Evolutionary conservation across 2,329 filamentous ascomycete species (phyloP), one percentile per base, ranked within the genome.

Genomic region (Beauveria sp.): DNA sequence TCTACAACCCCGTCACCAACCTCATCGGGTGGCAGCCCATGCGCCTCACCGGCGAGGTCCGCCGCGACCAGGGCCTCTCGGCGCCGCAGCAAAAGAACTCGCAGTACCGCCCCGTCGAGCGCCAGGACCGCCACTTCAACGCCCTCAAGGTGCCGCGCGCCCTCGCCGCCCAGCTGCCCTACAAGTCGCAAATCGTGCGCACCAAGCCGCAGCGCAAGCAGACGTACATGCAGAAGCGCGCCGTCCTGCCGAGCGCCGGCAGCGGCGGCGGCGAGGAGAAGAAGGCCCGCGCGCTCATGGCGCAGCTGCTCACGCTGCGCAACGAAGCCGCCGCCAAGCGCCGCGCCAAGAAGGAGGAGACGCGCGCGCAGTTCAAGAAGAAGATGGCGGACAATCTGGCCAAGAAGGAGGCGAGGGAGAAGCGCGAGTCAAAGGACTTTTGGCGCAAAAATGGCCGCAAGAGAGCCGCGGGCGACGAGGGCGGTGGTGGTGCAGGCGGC

Each of bases 1-100:
- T 96, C 83, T 97, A 97, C 81, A 97, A 98, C 75, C 90, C 92
- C 1, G 93, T 96, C 60, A 95, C 91, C 63, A 96, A 99, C 75
- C 84, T 98, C 45, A 83, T 98, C 63, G 91, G 90, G 64, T 98
- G 95, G 95, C 85, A 89, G 70, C 87, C 88, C 60, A 99, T 99
- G 95, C 89, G 95, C 26, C 81, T 97, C 45, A 98, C 95, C 0
- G 95, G 95, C 63, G 86, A 96, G 77, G 89, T 99, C 66, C 91
- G 95, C 48, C 87, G 87, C 50, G 90, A 87, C 58, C 78, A 91
- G 73, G 83, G 82, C 64, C 79, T 98, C 51, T 77, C 88, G 7
- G 93, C 92, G 1, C 95, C 95, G 0, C 81, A 88, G 70, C 83
- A 88, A 68, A 89, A 88, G 74, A 93, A 99, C 79, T 93, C 88